Conservation (phyloP, 2,329 filamentous ascomycete genomes). For the Pseudocercospora fijiensis region DNA sequence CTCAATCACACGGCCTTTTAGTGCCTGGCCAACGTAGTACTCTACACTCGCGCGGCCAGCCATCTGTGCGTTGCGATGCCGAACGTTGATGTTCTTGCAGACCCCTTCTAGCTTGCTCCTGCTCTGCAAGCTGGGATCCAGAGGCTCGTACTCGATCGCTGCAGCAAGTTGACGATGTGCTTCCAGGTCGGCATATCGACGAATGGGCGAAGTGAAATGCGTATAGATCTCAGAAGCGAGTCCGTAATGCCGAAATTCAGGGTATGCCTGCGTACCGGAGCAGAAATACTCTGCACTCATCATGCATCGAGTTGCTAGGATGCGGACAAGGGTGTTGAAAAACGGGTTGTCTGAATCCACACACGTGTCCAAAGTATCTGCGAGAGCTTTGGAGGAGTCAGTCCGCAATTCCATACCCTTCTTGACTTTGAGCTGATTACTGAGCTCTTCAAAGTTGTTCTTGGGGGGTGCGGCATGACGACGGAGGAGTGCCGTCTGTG, state of each 20-base stretch:
- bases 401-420: constrained; percentile 74
- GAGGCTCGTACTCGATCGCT: constrained; percentile 85
- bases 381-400: constrained; percentile 88
- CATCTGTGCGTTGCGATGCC: constrained; percentile 95
- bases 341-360: constrained; percentile 79
- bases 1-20: constrained; percentile 72
- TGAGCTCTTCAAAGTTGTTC: constrained; percentile 93
- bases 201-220: constrained; percentile 96
- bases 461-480: constrained; percentile 90
- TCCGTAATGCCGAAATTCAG: constrained; percentile 95
- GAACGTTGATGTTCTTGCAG: constrained; percentile 97
- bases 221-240: constrained; percentile 97
- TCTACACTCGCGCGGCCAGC: constrained; percentile 91
- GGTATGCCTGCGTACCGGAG: constrained; percentile 85
- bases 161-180: constrained; percentile 93
- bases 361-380: constrained; percentile 85
- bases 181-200: constrained; percentile 93
- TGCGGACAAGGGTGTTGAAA: constrained; percentile 97
- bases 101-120: constrained; percentile 85
- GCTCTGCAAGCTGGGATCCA: constrained; percentile 78
- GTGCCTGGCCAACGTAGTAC: constrained; percentile 95
- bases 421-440: constrained; percentile 86
- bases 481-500: constrained; percentile 89
- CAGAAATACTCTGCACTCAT: constrained; percentile 99
- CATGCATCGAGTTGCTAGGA: constrained; percentile 98